These are phyloP conservation scores for Ascochyta fabae DNA, from an alignment of 2,329 filamentous ascomycete species.

Conservation along the genomic window DNA sequence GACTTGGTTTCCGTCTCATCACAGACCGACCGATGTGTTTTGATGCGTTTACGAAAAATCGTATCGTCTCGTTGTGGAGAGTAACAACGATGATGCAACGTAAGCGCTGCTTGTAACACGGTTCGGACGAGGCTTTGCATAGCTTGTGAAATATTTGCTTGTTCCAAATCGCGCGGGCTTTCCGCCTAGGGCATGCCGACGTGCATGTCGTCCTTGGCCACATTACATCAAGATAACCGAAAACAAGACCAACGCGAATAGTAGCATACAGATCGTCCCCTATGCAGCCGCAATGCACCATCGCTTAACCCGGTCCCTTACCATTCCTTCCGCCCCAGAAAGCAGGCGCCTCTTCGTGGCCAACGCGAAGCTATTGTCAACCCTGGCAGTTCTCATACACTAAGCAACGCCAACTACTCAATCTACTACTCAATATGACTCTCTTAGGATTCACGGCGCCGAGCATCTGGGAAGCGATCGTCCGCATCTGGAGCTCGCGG, in stretches of 20 bases:
- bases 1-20: background rate
- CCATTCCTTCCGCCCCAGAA: conserved; percentile 7
- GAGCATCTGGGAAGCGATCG: conserved; percentile 30
- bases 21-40: background rate
- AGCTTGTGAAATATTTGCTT: conserved; percentile 6
- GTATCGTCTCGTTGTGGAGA: background rate
- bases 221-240: conserved; percentile 13
- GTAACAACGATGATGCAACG: background rate
- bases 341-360: conserved; percentile 16
- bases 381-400: conserved; percentile 20
- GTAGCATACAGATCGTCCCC: background rate
- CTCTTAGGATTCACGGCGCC: conserved; percentile 30
- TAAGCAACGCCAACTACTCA: conserved; percentile 32
- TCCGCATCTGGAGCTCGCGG: conserved; percentile 68
- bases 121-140: background rate
- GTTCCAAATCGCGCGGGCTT: conserved; percentile 6
- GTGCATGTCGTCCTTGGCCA: conserved; percentile 5
- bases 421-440: conserved; percentile 24
- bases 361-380: conserved; percentile 2
- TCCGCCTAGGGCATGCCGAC: conserved; percentile 1
- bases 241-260: conserved; percentile 1
- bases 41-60: background rate
- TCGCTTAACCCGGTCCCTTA: conserved; percentile 24
- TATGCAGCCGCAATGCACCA: conserved; percentile 17
- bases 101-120: background rate